Conservation (phyloP, 345 rosid genomes). For the Clarkia xantiana region DNA sequence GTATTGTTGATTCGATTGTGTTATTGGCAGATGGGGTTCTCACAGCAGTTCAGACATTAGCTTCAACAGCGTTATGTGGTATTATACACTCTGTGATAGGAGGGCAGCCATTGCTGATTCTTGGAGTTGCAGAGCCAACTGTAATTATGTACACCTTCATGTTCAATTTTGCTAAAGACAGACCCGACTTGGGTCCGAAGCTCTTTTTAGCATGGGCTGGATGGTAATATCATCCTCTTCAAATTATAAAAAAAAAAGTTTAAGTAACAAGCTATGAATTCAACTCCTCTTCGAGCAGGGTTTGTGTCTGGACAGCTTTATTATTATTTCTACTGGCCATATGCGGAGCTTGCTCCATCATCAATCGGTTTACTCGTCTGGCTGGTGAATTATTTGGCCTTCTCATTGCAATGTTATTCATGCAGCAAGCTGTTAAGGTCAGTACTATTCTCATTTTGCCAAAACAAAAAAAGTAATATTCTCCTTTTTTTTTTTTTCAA, state of each 20-base stretch:
- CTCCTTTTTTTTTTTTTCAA: neutral
- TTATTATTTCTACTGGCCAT: slow-evolving; percentile 74
- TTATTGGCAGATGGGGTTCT: slow-evolving; percentile 57
- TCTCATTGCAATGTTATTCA: slow-evolving; percentile 84
- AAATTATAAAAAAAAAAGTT: no score
- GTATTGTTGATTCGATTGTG: neutral
- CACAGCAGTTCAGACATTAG: slow-evolving; percentile 86
- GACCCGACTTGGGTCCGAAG: slow-evolving; percentile 59
- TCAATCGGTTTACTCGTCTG: slow-evolving; percentile 86
- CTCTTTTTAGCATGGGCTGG: slow-evolving; percentile 92
- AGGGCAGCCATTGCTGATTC: slow-evolving; percentile 85
- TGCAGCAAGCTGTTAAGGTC: slow-evolving; percentile 89
- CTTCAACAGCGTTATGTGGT: slow-evolving; percentile 87
- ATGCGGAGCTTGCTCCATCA: slow-evolving; percentile 84
- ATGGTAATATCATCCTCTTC: slow-evolving; percentile 36
- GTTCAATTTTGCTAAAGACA: slow-evolving; percentile 76
- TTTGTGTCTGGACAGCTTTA: slow-evolving; percentile 85
- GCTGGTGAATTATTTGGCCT: slow-evolving; percentile 94
- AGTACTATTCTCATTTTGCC: slow-evolving; percentile 5
- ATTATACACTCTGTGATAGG: slow-evolving; percentile 72
- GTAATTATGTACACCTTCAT: slow-evolving; percentile 92
- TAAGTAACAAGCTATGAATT: neutral
- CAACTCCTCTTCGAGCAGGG: slow-evolving; percentile 33
- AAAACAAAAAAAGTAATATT: no score
- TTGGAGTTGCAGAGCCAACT: slow-evolving; percentile 97